phyloP scores from a whole-genome alignment of 2,329 filamentous ascomycete genomes.

The Exophiala phaeomuriformis region DNA sequence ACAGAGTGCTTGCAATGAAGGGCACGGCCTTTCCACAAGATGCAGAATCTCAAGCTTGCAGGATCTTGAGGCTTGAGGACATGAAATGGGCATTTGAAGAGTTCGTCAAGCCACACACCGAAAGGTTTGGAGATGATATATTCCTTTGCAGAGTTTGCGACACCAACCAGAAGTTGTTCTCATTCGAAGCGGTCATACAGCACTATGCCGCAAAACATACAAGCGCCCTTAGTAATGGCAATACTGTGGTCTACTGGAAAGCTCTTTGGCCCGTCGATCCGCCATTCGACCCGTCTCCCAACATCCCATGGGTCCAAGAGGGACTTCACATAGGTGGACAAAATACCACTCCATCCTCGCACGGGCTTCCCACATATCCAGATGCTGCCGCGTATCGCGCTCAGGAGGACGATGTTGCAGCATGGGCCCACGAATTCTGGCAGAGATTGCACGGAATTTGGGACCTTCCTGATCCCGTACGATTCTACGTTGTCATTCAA shows the following conservation, averaged over 20 bases:
- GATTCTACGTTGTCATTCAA: constrained; percentile 57
- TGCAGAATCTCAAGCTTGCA: constrained; percentile 41
- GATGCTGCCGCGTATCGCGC: constrained; percentile 20
- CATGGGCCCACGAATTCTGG: constrained; percentile 57
- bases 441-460: constrained; percentile 52
- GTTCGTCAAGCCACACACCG: constrained; percentile 64
- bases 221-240: constrained; percentile 59
- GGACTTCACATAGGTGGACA: neutral
- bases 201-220: constrained; percentile 82
- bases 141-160: constrained; percentile 69
- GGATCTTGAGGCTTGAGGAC: constrained; percentile 67
- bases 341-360: neutral
- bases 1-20: constrained; percentile 43
- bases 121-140: constrained; percentile 59
- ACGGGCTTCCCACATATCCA: neutral
- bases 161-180: constrained; percentile 58
- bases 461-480: constrained; percentile 55
- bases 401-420: constrained; percentile 49
- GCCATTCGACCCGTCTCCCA: constrained; percentile 62
- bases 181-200: constrained; percentile 71
- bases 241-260: constrained; percentile 68
- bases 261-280: constrained; percentile 69
- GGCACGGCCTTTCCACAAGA: constrained; percentile 37
- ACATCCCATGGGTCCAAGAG: constrained; percentile 23
- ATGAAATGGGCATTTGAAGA: constrained; percentile 81